Evolutionary conservation across 352 stramenopile species (phyloP).

Genomic region (Phytophthora chlamydospora): DNA sequence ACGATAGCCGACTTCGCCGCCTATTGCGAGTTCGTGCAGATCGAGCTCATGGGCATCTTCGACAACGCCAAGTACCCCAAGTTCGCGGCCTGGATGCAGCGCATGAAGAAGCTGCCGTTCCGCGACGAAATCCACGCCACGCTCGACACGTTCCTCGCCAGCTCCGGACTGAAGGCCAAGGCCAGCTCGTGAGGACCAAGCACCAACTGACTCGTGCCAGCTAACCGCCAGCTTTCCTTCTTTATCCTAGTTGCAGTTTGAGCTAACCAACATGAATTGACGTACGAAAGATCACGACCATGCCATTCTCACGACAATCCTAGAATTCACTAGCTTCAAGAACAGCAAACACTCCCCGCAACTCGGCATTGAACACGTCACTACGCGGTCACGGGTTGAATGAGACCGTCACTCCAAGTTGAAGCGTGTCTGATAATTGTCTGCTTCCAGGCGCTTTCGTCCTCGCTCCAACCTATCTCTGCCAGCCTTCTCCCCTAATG

Average conservation of each 20-base stretch:
- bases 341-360: too few species aligned
- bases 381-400: too few species aligned
- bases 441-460: too few species aligned
- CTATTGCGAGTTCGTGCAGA: constrained; percentile 53
- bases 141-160: constrained; percentile 41
- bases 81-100: constrained; percentile 32
- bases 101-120: constrained; percentile 39
- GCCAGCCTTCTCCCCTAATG: too few species aligned
- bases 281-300: not conserved
- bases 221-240: too few species aligned
- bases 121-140: constrained; percentile 43
- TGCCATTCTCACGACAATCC: too few species aligned
- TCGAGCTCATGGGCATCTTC: constrained; percentile 40
- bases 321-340: too few species aligned
- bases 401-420: constrained; percentile 4
- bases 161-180: constrained; percentile 32
- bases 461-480: too few species aligned
- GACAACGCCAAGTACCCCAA: constrained; percentile 39
- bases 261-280: not conserved
- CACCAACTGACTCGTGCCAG: too few species aligned
- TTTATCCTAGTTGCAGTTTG: too few species aligned
- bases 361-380: too few species aligned
- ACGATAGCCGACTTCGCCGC: constrained; percentile 49
- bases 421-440: not conserved
- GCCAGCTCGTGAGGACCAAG: constrained; percentile 9